Conservation (phyloP, 306 rosid species). For the Lagenaria siceraria region DNA sequence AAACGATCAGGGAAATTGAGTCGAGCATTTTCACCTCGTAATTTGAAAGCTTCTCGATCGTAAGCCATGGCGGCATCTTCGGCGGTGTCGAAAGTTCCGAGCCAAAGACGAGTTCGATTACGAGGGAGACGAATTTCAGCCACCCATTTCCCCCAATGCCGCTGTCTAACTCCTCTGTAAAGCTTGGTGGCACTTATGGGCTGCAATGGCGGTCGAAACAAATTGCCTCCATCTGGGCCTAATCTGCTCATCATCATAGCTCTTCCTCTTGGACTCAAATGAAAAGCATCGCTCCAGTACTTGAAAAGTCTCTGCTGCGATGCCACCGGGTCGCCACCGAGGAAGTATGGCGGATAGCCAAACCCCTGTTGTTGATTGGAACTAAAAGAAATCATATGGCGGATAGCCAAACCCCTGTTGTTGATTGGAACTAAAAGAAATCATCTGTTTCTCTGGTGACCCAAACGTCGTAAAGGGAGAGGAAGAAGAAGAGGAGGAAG, state of each 20-base stretch:
- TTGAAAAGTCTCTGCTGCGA: constrained; percentile 47
- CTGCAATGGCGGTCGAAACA: constrained; percentile 34
- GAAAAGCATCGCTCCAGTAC: constrained; percentile 64
- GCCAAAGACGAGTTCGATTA: constrained; percentile 86
- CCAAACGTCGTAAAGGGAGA: constrained; percentile 17
- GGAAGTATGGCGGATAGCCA: constrained; percentile 20
- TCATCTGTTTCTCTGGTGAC: constrained; percentile 34
- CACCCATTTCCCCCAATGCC: constrained; percentile 99
- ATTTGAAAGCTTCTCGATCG: constrained; percentile 82
- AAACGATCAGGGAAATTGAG: constrained; percentile 87
- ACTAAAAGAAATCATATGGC: constrained; percentile 43
- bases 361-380: constrained; percentile 20
- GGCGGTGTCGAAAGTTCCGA: constrained; percentile 93
- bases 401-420: constrained; percentile 23
- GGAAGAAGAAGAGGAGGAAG: neutral
- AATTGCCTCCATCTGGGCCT: neutral
- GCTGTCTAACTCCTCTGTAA: constrained; percentile 89
- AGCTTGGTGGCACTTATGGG: constrained; percentile 68
- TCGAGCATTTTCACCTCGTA: constrained; percentile 84
- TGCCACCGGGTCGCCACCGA: constrained; percentile 6
- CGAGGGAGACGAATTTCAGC: constrained; percentile 95
- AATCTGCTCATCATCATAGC: constrained; percentile 50
- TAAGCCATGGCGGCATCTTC: constrained; percentile 98
- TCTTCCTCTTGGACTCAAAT: constrained; percentile 68
- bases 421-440: constrained; percentile 36